Evolutionary conservation across 148 eudicot species (phyloP).

Genomic region (Cornus florida): DNA sequence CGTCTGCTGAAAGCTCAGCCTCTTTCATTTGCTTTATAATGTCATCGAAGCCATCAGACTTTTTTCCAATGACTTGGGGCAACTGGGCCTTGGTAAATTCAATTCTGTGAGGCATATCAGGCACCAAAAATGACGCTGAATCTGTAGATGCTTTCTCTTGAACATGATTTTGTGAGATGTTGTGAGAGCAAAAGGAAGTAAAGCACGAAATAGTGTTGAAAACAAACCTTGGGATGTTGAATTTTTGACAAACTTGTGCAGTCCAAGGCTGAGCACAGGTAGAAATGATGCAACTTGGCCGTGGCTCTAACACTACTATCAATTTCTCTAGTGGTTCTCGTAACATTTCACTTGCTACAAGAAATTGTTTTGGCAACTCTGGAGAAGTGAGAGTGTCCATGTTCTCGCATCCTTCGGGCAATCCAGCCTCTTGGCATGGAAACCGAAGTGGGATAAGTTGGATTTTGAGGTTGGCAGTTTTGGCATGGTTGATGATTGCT

Average conservation of each 20-base stretch:
- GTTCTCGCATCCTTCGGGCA: slow-evolving; percentile 38
- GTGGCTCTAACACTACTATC: slow-evolving; percentile 2
- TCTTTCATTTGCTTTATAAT: slow-evolving; percentile 8
- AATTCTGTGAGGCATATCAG: slow-evolving; percentile 25
- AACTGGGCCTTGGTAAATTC: slow-evolving; percentile 32
- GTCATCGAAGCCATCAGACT: background rate
- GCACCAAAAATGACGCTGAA: slow-evolving; percentile 22
- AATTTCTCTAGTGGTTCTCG: slow-evolving; percentile 16
- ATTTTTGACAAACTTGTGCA: slow-evolving; percentile 11
- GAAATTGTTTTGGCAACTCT: slow-evolving; percentile 4
- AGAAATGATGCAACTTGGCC: slow-evolving; percentile 25
- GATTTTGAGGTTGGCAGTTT: slow-evolving; percentile 14
- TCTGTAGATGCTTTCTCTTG: slow-evolving; percentile 1
- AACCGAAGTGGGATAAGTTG: slow-evolving; percentile 15
- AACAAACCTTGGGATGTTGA: slow-evolving; percentile 30
- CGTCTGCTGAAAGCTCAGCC: slow-evolving; percentile 8
- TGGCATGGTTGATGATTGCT: slow-evolving; percentile 5
- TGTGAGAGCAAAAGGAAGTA: slow-evolving; percentile 18
- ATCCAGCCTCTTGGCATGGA: slow-evolving; percentile 25
- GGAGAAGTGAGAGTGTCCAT: slow-evolving; percentile 30
- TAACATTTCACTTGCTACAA: slow-evolving; percentile 21
- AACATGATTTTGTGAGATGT: background rate
- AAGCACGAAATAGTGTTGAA: slow-evolving; percentile 31
- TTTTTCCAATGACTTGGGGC: slow-evolving; percentile 9
- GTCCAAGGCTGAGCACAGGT: slow-evolving; percentile 34